Conservation (phyloP, 106 monocot species). For the Dioscorea alata region DNA sequence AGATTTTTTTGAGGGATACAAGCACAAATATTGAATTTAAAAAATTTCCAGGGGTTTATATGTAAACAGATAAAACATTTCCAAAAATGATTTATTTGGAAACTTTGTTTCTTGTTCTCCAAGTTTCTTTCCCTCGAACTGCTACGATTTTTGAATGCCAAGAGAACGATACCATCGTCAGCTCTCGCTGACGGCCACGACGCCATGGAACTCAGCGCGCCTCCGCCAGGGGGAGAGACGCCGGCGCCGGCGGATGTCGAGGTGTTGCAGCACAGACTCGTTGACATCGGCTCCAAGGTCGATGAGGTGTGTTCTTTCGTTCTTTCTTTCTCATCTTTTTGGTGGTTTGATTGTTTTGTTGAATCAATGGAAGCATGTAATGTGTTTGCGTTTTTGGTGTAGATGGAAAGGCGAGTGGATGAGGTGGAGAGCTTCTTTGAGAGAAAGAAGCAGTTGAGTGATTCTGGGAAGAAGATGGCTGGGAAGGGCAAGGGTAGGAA, state of each 20-base stretch:
- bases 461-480: not conserved
- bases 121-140: too few relatives aligned
- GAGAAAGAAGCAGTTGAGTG: not conserved
- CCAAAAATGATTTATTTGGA: too few relatives aligned
- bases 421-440: conserved; percentile 1
- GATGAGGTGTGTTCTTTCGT: not conserved
- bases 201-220: too few relatives aligned
- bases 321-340: not conserved
- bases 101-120: too few relatives aligned
- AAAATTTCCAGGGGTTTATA: too few relatives aligned
- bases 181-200: too few relatives aligned
- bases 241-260: not conserved
- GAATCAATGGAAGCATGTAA: not conserved
- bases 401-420: conserved; percentile 1
- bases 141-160: too few relatives aligned
- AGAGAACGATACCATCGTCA: too few relatives aligned
- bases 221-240: too few relatives aligned
- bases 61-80: too few relatives aligned
- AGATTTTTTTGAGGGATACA: too few relatives aligned
- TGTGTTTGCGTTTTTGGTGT: not conserved
- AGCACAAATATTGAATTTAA: too few relatives aligned
- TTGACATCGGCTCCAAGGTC: not conserved
- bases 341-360: not conserved
- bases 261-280: not conserved
- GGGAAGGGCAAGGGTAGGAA: not conserved